These are phyloP conservation scores for Amanita rubescens DNA, from an alignment of 768 basidiomycete genomes.

Conservation along the genomic window DNA sequence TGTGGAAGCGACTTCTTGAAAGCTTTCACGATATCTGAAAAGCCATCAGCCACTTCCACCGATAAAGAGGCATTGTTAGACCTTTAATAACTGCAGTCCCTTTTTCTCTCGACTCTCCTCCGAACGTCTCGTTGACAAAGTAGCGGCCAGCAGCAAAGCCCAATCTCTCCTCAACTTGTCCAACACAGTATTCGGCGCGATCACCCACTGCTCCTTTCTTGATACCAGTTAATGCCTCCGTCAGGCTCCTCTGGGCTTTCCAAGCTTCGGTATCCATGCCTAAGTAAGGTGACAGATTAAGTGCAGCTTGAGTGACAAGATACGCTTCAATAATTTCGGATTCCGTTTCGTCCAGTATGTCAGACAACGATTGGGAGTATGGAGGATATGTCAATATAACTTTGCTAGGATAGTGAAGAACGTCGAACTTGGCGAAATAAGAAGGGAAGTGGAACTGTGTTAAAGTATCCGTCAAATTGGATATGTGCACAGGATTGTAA, in stretches of 20 bases:
- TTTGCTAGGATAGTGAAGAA: constrained; percentile 64
- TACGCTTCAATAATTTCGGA: constrained; percentile 80
- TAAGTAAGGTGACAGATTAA: constrained; percentile 61
- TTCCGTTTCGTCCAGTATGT: constrained; percentile 60
- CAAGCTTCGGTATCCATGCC: constrained; percentile 73
- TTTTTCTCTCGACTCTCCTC: constrained; percentile 68
- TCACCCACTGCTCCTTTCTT: constrained; percentile 83
- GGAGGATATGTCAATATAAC: constrained; percentile 81
- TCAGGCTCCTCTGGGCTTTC: constrained; percentile 62
- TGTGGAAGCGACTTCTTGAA: constrained; percentile 72
- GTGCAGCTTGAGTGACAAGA: constrained; percentile 69
- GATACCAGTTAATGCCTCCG: constrained; percentile 72
- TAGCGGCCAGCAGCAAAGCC: constrained; percentile 90
- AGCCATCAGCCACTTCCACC: neutral
- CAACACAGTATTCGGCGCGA: constrained; percentile 78
- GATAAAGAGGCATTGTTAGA: constrained; percentile 19
- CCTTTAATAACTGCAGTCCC: constrained; percentile 80
- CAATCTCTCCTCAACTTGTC: constrained; percentile 58
- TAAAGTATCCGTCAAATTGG: constrained; percentile 60
- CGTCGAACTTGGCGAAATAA: constrained; percentile 84
- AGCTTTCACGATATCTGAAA: constrained; percentile 64
- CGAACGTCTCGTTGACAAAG: constrained; percentile 82
- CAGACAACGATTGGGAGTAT: constrained; percentile 60
- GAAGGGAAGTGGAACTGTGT: constrained; percentile 73
- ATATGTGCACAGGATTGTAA: constrained; percentile 77